These are phyloP conservation scores for Pyracantha coccinea DNA, from an alignment of 331 rosid species.

Conservation along the genomic window DNA sequence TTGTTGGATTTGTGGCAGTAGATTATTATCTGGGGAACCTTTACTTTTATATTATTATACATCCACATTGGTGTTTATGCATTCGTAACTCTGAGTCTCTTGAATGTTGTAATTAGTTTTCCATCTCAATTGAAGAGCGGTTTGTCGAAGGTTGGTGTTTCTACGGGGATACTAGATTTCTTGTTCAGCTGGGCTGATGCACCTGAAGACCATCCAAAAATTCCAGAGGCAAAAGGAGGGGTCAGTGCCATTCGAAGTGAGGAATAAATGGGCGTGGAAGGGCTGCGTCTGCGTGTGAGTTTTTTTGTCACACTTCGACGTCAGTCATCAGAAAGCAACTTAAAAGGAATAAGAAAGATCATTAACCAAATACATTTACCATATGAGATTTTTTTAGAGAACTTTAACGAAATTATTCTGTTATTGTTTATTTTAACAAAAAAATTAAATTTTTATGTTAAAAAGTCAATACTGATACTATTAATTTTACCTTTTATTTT, in stretches of 20 bases:
- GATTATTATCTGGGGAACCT: background rate
- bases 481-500: too few species aligned
- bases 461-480: too few species aligned
- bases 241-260: slow-evolving; percentile 56
- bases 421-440: too few species aligned
- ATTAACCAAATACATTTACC: background rate
- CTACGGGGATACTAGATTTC: slow-evolving; percentile 45
- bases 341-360: background rate
- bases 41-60: background rate
- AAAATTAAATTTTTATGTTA: too few species aligned
- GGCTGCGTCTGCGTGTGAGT: slow-evolving; percentile 45
- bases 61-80: background rate
- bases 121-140: slow-evolving; percentile 43
- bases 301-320: slow-evolving; percentile 34
- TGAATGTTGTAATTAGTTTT: slow-evolving; percentile 37
- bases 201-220: slow-evolving; percentile 28
- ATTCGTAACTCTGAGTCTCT: slow-evolving; percentile 5
- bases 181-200: slow-evolving; percentile 43
- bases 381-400: too few species aligned
- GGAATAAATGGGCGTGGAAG: slow-evolving; percentile 58
- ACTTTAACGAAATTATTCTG: too few species aligned
- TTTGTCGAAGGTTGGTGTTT: slow-evolving; percentile 65
- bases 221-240: slow-evolving; percentile 87
- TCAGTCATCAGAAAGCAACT: slow-evolving; percentile 13
- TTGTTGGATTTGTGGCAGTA: background rate